These are phyloP conservation scores for Opeltia flavorubescens DNA, from an alignment of 495 filamentous ascomycete genomes.

Conservation along the genomic window DNA sequence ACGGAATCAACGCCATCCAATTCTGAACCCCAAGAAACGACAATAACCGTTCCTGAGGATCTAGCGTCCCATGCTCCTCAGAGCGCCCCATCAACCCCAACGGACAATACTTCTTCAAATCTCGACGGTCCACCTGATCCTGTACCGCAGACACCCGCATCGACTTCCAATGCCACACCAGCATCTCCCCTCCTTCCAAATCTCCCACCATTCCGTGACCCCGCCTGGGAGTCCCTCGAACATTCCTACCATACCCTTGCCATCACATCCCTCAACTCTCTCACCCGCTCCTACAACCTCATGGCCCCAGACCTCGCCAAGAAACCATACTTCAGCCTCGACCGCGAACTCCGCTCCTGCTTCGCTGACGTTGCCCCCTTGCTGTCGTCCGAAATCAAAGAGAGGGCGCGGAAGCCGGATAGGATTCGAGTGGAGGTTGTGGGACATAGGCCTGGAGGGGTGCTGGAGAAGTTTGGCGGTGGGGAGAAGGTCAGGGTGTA, in stretches of 20 bases:
- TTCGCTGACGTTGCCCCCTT: conserved; percentile 75
- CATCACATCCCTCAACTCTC: conserved; percentile 61
- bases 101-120: not conserved
- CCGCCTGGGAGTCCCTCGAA: conserved; percentile 49
- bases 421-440: conserved; percentile 22
- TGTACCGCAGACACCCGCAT: not conserved
- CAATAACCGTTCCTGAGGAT: conserved; percentile 13
- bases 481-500: conserved; percentile 44
- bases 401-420: conserved; percentile 44
- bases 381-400: conserved; percentile 54
- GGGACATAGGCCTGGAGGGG: conserved; percentile 24
- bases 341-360: conserved; percentile 66
- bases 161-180: not conserved
- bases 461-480: conserved; percentile 37
- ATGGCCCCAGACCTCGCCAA: conserved; percentile 85
- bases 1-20: conserved; percentile 15
- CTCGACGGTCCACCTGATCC: not conserved
- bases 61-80: conserved; percentile 2
- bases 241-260: conserved; percentile 62
- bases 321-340: conserved; percentile 80
- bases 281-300: conserved; percentile 84
- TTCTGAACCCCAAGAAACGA: not conserved
- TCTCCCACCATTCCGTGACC: conserved; percentile 30
- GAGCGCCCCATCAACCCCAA: not conserved
- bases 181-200: conserved; percentile 20